Conservation (phyloP, 805 yeast genomes). For the Dipodascus geniculatus region DNA sequence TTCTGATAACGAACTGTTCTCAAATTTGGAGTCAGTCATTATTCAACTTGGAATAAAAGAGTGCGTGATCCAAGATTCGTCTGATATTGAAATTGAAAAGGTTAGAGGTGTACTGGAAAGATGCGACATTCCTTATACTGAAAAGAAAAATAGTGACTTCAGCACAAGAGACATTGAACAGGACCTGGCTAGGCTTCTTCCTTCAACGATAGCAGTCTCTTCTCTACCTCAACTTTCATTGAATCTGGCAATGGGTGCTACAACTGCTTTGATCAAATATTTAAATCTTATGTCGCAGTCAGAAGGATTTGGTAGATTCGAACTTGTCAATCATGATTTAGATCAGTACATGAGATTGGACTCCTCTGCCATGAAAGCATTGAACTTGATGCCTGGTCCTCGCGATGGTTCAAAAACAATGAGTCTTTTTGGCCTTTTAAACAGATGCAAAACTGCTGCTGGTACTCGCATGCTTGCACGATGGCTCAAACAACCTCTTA, state of each 20-base stretch:
- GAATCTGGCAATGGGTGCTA: constrained; percentile 44
- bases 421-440: constrained; percentile 73
- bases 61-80: constrained; percentile 42
- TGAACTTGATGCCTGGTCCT: constrained; percentile 67
- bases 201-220: constrained; percentile 16
- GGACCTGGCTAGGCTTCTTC: constrained; percentile 63
- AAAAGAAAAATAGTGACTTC: constrained; percentile 46
- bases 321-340: constrained; percentile 56
- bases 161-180: constrained; percentile 58
- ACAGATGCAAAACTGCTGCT: constrained; percentile 80
- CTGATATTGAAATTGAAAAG: constrained; percentile 49
- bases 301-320: constrained; percentile 39
- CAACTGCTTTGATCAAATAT: constrained; percentile 59
- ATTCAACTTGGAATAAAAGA: constrained; percentile 89
- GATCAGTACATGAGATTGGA: constrained; percentile 83
- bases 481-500: constrained; percentile 94
- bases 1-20: constrained; percentile 74
- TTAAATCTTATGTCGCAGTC: constrained; percentile 51
- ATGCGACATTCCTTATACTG: constrained; percentile 63
- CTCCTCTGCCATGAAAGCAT: constrained; percentile 76
- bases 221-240: constrained; percentile 28
- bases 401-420: constrained; percentile 35
- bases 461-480: constrained; percentile 81
- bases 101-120: constrained; percentile 62
- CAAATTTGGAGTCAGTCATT: constrained; percentile 74